Evolutionary conservation across 1,284 basidiomycete species (phyloP).

Genomic region (Sporisorium reilianum): DNA sequence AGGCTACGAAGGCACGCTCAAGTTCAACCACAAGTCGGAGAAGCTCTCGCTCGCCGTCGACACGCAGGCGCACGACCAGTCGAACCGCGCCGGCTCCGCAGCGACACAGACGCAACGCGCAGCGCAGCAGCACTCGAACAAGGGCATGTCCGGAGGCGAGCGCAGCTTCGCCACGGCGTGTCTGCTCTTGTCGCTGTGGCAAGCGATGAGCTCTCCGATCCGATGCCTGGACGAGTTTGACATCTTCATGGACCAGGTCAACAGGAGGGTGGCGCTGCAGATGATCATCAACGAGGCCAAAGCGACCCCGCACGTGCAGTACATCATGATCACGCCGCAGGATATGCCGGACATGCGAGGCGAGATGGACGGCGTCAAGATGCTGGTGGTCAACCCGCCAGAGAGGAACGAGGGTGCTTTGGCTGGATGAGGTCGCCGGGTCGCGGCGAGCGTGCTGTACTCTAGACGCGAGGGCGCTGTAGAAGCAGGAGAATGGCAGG

Average conservation of each 20-base stretch:
- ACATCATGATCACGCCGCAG: constrained; percentile 65
- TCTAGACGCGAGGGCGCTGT: background rate
- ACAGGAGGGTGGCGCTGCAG: constrained; percentile 88
- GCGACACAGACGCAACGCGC: constrained; percentile 75
- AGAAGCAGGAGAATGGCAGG: background rate
- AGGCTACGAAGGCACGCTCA: constrained; percentile 72
- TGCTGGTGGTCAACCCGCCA: constrained; percentile 38
- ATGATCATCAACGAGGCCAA: constrained; percentile 75
- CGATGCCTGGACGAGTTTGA: constrained; percentile 86
- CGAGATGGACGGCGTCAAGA: constrained; percentile 31
- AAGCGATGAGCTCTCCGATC: constrained; percentile 91
- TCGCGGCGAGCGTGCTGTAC: background rate
- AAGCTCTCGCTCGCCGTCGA: constrained; percentile 79
- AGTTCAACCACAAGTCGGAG: constrained; percentile 81
- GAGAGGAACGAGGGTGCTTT: constrained; percentile 29
- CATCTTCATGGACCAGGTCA: constrained; percentile 95
- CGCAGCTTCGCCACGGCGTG: constrained; percentile 98
- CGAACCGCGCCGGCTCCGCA: constrained; percentile 78
- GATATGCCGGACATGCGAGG: constrained; percentile 57
- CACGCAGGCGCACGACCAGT: constrained; percentile 33
- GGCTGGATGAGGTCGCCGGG: constrained; percentile 13
- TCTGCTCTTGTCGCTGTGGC: constrained; percentile 91
- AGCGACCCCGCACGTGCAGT: constrained; percentile 50
- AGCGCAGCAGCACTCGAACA: constrained; percentile 58
- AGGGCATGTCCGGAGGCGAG: constrained; percentile 84